phyloP scores from a whole-genome alignment of 257 asterid genomes.

The Solanum etuberosum region DNA sequence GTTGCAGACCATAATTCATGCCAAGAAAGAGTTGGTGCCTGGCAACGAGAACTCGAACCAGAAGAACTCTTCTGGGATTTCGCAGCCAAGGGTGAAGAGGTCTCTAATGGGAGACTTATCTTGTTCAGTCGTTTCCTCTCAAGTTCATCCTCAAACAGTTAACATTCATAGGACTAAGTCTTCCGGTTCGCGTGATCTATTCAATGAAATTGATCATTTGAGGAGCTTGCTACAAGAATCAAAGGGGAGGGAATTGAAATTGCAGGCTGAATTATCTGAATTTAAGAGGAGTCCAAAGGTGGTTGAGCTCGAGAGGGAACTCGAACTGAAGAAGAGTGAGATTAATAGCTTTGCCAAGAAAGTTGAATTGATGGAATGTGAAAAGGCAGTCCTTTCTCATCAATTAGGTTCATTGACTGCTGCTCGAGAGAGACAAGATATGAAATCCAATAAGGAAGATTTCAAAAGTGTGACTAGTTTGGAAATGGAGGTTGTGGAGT shows the following conservation, averaged over 20 bases:
- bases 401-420: constrained; percentile 36
- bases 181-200: constrained; percentile 49
- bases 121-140: constrained; percentile 48
- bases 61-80: constrained; percentile 20
- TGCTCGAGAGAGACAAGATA: constrained; percentile 30
- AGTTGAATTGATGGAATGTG: constrained; percentile 47
- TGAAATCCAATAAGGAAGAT: constrained; percentile 11
- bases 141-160: constrained; percentile 64
- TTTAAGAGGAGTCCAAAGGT: constrained; percentile 30
- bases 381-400: constrained; percentile 38
- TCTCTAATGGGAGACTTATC: constrained; percentile 75
- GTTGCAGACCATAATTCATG: constrained; percentile 34
- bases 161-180: constrained; percentile 28
- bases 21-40: constrained; percentile 39
- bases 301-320: constrained; percentile 50
- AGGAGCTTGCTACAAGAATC: constrained; percentile 78
- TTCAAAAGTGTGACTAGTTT: constrained; percentile 19
- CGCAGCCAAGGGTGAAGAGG: constrained; percentile 61
- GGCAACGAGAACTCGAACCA: constrained; percentile 23
- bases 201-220: constrained; percentile 71
- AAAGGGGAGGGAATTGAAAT: constrained; percentile 59
- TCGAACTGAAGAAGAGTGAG: constrained; percentile 45
- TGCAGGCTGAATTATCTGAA: constrained; percentile 63
- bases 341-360: constrained; percentile 41
- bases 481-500: constrained; percentile 80